Evolutionary conservation across 1,284 basidiomycete species (phyloP), one percentile per base, ranked within the genome.

Genomic region (Lignosus rhinocerotis): DNA sequence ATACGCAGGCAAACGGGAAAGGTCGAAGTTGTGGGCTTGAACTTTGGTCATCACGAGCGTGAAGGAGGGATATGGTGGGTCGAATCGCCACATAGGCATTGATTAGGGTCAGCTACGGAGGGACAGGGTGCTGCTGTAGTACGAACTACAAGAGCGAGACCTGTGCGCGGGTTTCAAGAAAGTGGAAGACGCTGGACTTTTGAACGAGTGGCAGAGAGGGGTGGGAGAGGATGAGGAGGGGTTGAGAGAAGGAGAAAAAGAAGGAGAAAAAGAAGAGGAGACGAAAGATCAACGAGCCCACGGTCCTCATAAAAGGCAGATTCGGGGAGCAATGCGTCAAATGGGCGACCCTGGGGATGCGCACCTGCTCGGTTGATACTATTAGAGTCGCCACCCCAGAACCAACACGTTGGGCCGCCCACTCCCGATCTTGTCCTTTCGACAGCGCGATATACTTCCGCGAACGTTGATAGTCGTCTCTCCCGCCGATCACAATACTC

Each of bases 1-100:
- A 55, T 68, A 66, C 10, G 67, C 46, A 1, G 64, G 67, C 19
- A 68, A 54, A 39, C 67, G 64, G 33, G 58, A 59, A 7, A 55
- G 48, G 25, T 63, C 57, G 50, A 51, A 41, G 50, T 49, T 54
- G 36, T 41, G 56, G 9, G 47, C 31, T 33, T 52, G 44, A 3
- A 52, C 46, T 14, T 30, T n/a, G 36, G 51, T 5, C 46, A 60
- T 42, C 16, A 56, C 58, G 11, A 45, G 33, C 16, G 58, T n/a
- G 51, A 60, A 58, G 11, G 56, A 60, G 11, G 60, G 58, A 49
- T 56, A 54, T n/a, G 56, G 53, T 0, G 56, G 56, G 19, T 61
- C 52, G 38, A 55, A 34, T 25, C 51, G 50, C 16, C 55, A 46
- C 60, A 58, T 56, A 10, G 16, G 14, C 38, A 19, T 52, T 8